These are phyloP conservation scores for Carex cristatella DNA, from an alignment of 176 grass and related monocot genomes.

Conservation along the genomic window DNA sequence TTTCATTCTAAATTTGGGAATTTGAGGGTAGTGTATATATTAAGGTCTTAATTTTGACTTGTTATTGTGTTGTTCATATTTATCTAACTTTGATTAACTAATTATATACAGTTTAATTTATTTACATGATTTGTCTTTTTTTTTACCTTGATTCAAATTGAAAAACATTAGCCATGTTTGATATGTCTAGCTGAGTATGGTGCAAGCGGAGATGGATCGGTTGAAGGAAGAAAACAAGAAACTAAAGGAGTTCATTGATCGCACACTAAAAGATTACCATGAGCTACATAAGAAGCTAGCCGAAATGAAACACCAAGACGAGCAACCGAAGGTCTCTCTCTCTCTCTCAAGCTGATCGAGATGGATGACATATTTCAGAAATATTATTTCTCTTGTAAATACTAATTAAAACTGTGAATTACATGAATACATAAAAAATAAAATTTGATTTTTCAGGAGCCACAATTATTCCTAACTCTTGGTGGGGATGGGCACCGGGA, in stretches of 20 bases:
- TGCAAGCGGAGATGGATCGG: slow-evolving; percentile 75
- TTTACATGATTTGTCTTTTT: neutral
- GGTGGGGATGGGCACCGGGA: slow-evolving; percentile 29
- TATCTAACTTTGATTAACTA: neutral
- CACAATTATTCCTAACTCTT: slow-evolving; percentile 66
- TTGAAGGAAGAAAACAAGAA: slow-evolving; percentile 83
- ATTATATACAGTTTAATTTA: neutral
- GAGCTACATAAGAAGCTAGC: slow-evolving; percentile 72
- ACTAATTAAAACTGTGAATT: neutral
- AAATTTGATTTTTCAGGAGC: slow-evolving; percentile 41
- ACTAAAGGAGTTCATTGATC: slow-evolving; percentile 49
- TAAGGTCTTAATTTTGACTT: neutral
- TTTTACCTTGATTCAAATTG: neutral
- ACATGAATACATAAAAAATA: neutral
- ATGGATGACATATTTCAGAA: neutral
- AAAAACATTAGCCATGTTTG: neutral
- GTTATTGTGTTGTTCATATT: neutral
- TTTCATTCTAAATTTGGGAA: neutral
- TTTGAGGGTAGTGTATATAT: neutral
- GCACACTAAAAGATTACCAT: slow-evolving; percentile 51
- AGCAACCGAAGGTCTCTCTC: slow-evolving; percentile 44
- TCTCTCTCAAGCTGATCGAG: neutral
- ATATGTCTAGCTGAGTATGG: slow-evolving; percentile 42
- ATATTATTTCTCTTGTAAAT: neutral
- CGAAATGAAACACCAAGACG: slow-evolving; percentile 41